phyloP scores from a whole-genome alignment of 129 eudicot species.

The Dittrichia graveolens region DNA sequence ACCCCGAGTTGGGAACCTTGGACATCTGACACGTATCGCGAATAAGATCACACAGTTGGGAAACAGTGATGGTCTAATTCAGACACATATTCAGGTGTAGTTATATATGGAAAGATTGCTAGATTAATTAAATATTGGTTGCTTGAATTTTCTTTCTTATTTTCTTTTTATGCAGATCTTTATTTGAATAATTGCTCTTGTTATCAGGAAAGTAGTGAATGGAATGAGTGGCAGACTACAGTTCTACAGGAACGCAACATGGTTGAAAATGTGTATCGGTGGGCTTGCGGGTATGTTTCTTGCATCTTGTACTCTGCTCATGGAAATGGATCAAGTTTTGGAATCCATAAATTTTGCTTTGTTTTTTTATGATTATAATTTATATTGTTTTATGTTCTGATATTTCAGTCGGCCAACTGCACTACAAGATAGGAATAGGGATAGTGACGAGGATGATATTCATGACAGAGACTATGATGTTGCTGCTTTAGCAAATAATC shows the following conservation, averaged over 20 bases:
- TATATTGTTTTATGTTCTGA: background rate
- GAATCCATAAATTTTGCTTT: background rate
- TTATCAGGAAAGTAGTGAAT: slow-evolving; percentile 68
- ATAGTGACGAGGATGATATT: slow-evolving; percentile 89
- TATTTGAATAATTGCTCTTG: slow-evolving; percentile 9
- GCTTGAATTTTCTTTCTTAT: background rate
- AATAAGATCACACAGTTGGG: slow-evolving; percentile 75
- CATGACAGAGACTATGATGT: slow-evolving; percentile 94
- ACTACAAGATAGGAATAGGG: slow-evolving; percentile 80
- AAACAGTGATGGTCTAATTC: slow-evolving; percentile 51
- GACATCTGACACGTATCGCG: slow-evolving; percentile 78
- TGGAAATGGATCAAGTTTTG: background rate
- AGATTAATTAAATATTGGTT: background rate
- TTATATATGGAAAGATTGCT: slow-evolving; percentile 4
- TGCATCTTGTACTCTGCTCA: background rate
- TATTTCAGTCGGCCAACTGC: slow-evolving; percentile 79
- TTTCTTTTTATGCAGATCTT: background rate
- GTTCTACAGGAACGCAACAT: slow-evolving; percentile 79
- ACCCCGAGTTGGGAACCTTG: slow-evolving; percentile 73
- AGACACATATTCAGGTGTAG: slow-evolving; percentile 69
- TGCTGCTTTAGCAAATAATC: slow-evolving; percentile 82
- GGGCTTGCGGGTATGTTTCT: slow-evolving; percentile 92
- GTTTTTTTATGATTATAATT: background rate
- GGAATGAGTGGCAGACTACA: slow-evolving; percentile 85
- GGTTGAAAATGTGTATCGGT: slow-evolving; percentile 82